Evolutionary conservation across 2,329 filamentous ascomycete species (phyloP), one percentile per base, ranked within the genome.

Genomic region (Pseudogymnoascus sp.): DNA sequence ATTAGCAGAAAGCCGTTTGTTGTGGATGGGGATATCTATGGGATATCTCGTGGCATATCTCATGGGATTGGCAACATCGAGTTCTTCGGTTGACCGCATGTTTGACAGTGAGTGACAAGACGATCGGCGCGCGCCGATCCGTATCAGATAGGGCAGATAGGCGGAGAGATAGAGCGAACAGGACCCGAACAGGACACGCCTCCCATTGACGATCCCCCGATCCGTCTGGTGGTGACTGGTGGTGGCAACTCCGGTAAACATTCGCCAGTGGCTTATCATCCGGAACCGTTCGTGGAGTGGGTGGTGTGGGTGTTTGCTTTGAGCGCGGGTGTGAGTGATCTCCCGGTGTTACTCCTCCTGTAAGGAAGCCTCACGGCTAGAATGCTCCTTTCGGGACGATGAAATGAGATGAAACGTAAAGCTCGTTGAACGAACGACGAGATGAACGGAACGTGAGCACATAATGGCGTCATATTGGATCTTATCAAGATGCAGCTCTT

Each of bases 111-210:
- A 50, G 44, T 10, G 23, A 50, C 44, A n/a, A 50, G 21, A 50
- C 6, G 44, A 50, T 29, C 44, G 7, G 15, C 44, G 23, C 44
- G 44, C 7, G 44, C 23, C 44, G 44, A 50, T 29, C 23, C 44
- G 44, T 50, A 50, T 50, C 44, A 50, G 44, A 50, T 50, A 50
- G 44, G 44, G 44, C 23, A 50, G 44, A 50, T 50, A 50, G 44
- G 44, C 44, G 44, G 44, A 17, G 7, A 50, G 44, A 50, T 50
- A 50, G 15, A 50, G 23, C 23, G 23, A 50, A 50, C 44, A 50
- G 44, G 44, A 50, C 44, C 15, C 23, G 23, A 50, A 50, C 44
- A 50, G 44, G 44, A 50, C 44, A 50, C 44, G 23, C 44, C 23
- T 50, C 44, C 23, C 11, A 15, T 10, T 15, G 44, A 29, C 15